Base-by-base conservation (phyloP, 2,329 filamentous ascomycete genomes). In the Trichocomaceae sp. region DNA sequence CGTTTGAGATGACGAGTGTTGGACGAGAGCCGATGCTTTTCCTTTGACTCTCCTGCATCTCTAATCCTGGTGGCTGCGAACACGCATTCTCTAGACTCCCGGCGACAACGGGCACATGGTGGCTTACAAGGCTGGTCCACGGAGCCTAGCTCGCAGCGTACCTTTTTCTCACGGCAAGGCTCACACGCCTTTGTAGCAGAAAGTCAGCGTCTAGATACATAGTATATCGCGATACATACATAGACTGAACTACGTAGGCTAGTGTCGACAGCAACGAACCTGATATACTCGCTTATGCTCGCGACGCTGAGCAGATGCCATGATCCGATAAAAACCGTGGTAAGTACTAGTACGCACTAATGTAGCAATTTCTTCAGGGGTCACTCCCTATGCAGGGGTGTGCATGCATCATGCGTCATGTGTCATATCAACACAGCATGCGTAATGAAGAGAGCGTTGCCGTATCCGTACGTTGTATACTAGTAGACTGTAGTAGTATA, bases 31-130 rank as follows among this genome's bases (percentile, higher is more conserved):
- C 49, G 33, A 51, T 39, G 31, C 12, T 17, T 51, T 44, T 42
- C 37, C 79, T 78, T 90, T 90, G 65, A 88, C 82, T 82, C 26
- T 47, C 9, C 45, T 31, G 22, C 2, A 33, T 47, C 26, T n/a
- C 95, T 95, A 64, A 90, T 83, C 42, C 90, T 81, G 17, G 89
- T 95, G 17, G 88, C 87, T 57, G 88, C 91, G 75, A 96, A 95
- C 77, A 83, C 92, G 75, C 90, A 96, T 62, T 93, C 86, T 69
- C 95, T 95, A 73, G 84, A 87, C 75, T 96, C 90, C 61, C 90
- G 83, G 50, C 87, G 84, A 70, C 90, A 96, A 64, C 90, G 83
- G 54, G 89, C 85, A 71, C 90, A 96, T 1, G 90, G 90, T 57
- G 89, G 90, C 62, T 92, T 87, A 72, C 88, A 83, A 12, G 90